Percentiles rank a stretch among this genome's conserved stretches.
Conservation (phyloP, 345 rosid genomes). For the Salix viminalis region DNA sequence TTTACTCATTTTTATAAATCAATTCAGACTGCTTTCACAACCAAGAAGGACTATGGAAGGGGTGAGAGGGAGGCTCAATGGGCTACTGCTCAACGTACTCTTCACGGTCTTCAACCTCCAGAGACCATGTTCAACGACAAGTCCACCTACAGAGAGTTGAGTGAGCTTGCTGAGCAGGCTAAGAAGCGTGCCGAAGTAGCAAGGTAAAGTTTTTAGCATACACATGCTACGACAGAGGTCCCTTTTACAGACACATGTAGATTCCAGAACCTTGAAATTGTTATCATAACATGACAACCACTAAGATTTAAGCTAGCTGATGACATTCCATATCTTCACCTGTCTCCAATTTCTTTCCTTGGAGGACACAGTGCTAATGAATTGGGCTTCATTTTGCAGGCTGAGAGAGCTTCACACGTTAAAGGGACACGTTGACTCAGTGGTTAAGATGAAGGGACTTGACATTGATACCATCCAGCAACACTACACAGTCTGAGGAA, state of each 20-base stretch:
- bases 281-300: not conserved
- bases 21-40: constrained; percentile 62
- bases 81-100: constrained; percentile 65
- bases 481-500: constrained; percentile 53
- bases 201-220: constrained; percentile 31
- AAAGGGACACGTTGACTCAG: constrained; percentile 70
- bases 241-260: not conserved
- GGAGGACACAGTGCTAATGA: not conserved
- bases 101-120: constrained; percentile 47
- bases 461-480: constrained; percentile 72
- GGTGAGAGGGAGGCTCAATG: constrained; percentile 79
- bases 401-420: constrained; percentile 68
- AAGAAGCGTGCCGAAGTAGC: constrained; percentile 74
- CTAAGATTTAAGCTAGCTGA: not conserved
- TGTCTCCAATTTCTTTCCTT: not conserved
- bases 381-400: constrained; percentile 24
- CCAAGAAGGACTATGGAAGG: constrained; percentile 68
- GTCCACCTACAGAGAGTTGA: constrained; percentile 33
- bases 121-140: constrained; percentile 37
- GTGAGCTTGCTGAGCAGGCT: constrained; percentile 72
- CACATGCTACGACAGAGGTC: not conserved
- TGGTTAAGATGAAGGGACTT: constrained; percentile 64
- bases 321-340: not conserved
- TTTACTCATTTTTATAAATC: not conserved
- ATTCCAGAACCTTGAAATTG: not conserved